Evolutionary conservation across 257 asterid genomes (phyloP).

Genomic region (Datura wrightii): DNA sequence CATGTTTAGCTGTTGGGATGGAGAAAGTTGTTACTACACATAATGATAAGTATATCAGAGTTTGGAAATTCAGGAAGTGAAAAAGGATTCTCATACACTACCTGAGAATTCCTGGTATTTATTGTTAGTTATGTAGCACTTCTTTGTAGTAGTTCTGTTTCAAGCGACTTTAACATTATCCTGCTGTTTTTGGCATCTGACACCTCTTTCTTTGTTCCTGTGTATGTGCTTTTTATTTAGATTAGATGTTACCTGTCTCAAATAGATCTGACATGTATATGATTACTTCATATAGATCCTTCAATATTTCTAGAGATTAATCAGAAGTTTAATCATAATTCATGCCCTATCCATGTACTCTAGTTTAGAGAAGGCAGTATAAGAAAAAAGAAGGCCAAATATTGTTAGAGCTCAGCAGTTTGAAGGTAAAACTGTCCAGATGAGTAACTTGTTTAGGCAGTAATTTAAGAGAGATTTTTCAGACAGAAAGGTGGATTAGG

Average conservation of each 20-base stretch:
- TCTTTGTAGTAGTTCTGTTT: background rate
- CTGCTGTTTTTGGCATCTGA: background rate
- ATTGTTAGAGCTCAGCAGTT: too few species aligned
- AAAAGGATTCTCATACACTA: background rate
- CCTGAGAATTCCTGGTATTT: background rate
- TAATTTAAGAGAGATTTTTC: too few species aligned
- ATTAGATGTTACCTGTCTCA: background rate
- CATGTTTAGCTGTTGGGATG: conserved; percentile 91
- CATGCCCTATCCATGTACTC: background rate
- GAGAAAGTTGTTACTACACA: conserved; percentile 85
- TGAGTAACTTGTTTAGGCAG: too few species aligned
- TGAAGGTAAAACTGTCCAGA: too few species aligned
- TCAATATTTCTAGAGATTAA: background rate
- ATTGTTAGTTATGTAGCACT: background rate
- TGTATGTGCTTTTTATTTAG: background rate
- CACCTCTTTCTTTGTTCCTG: background rate
- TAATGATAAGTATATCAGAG: conserved; percentile 56
- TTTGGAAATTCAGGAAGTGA: conserved; percentile 60
- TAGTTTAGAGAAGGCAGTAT: too few species aligned
- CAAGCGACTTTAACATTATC: background rate
- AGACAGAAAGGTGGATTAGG: too few species aligned
- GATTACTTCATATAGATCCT: conserved; percentile 2
- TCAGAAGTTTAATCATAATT: background rate
- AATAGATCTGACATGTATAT: background rate
- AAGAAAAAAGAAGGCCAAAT: too few species aligned